Percentiles rank a stretch among this genome's conserved stretches.
These are phyloP conservation scores for Tricholoma sp. DNA, from an alignment of 768 basidiomycete species.

Conservation along the genomic window DNA sequence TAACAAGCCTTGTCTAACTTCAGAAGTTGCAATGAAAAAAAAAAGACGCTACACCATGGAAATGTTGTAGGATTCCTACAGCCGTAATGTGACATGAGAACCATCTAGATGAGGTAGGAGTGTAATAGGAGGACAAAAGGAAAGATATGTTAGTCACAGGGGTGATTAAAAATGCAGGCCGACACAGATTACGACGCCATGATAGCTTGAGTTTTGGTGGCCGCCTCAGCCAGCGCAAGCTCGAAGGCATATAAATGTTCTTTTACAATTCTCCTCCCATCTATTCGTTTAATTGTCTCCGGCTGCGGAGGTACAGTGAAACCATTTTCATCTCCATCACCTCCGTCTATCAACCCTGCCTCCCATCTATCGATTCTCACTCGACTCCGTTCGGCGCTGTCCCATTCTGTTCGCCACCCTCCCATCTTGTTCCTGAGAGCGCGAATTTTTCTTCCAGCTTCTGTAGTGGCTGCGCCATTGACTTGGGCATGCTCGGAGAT, in stretches of 20 bases:
- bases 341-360: conserved; percentile 46
- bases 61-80: neutral
- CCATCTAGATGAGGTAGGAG: neutral
- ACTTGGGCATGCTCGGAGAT: conserved; percentile 89
- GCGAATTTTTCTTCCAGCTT: conserved; percentile 82
- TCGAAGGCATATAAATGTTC: conserved; percentile 78
- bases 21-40: too few relatives aligned
- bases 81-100: neutral
- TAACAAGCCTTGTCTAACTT: too few relatives aligned
- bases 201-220: conserved; percentile 72
- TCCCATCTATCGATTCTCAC: conserved; percentile 79
- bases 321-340: conserved; percentile 22
- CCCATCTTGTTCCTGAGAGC: conserved; percentile 80
- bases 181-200: conserved; percentile 56
- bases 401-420: conserved; percentile 77
- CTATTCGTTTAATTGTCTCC: conserved; percentile 39
- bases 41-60: too few relatives aligned
- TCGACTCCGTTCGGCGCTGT: conserved; percentile 79
- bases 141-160: conserved; percentile 9
- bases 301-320: conserved; percentile 26
- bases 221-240: conserved; percentile 65
- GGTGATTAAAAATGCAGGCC: conserved; percentile 4
- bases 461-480: conserved; percentile 78
- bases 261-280: conserved; percentile 68
- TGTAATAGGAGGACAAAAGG: neutral